Conservation (phyloP, 2,329 filamentous ascomycete species). For the Xenoacremonium recifei region DNA sequence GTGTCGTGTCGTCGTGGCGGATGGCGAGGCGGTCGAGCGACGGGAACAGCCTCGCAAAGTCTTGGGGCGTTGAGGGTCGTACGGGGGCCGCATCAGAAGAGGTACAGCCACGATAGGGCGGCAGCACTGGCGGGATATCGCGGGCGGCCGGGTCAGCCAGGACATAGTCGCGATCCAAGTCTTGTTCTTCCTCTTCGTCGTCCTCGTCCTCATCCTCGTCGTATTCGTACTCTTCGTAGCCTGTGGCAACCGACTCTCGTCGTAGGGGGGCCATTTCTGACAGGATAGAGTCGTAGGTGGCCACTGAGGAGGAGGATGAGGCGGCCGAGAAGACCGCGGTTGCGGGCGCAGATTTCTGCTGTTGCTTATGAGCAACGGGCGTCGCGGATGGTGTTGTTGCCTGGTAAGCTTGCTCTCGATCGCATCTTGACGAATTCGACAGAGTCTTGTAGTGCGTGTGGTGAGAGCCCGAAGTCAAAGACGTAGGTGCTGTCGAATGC, state of each 20-base stretch:
- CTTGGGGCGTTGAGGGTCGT: constrained; percentile 73
- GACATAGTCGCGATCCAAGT: constrained; percentile 15
- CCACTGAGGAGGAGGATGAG: constrained; percentile 55
- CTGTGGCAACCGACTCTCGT: constrained; percentile 20
- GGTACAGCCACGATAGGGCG: constrained; percentile 59
- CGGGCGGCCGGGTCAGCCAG: constrained; percentile 26
- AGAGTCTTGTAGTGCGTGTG: constrained; percentile 21
- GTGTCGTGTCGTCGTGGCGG: constrained; percentile 83
- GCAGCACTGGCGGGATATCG: constrained; percentile 49
- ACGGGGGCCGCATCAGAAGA: constrained; percentile 53
- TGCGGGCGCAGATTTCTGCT: neutral
- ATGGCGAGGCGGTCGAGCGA: constrained; percentile 78
- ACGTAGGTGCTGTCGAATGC: constrained; percentile 28
- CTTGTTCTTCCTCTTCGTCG: constrained; percentile 22
- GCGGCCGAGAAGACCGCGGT: constrained; percentile 16
- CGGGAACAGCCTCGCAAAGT: constrained; percentile 85
- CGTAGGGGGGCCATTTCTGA: constrained; percentile 28
- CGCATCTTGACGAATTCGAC: too few relatives aligned
- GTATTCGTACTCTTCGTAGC: constrained; percentile 16
- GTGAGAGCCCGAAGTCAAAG: constrained; percentile 23
- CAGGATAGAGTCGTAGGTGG: constrained; percentile 77
- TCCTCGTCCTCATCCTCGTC: constrained; percentile 24
- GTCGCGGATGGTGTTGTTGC: neutral
- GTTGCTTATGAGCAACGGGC: neutral
- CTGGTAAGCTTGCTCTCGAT: too few relatives aligned